These are phyloP conservation scores for Scolecobasidium constrictum DNA, from an alignment of 2,329 filamentous ascomycete genomes.

Conservation along the genomic window DNA sequence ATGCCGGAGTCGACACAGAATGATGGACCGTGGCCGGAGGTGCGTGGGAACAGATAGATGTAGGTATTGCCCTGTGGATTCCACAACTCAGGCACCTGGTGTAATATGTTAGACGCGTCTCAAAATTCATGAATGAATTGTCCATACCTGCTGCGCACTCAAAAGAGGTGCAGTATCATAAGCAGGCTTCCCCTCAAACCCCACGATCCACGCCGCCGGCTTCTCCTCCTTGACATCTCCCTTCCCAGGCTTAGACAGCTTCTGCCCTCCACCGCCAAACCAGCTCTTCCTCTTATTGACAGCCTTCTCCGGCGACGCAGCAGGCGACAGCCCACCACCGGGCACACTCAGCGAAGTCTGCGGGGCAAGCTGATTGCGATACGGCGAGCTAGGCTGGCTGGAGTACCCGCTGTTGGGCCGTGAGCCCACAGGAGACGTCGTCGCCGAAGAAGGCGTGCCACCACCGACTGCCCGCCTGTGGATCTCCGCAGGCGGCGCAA, in stretches of 20 bases:
- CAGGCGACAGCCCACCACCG: neutral
- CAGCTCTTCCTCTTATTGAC: slow-evolving; percentile 23
- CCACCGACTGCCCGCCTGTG: neutral
- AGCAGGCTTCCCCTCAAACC: slow-evolving; percentile 3
- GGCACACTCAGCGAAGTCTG: neutral
- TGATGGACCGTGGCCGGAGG: slow-evolving; percentile 44
- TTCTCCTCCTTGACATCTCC: neutral
- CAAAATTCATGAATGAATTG: neutral
- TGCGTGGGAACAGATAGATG: slow-evolving; percentile 51
- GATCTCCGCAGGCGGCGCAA: neutral
- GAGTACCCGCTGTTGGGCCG: neutral
- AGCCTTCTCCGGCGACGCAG: neutral
- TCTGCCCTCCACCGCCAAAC: slow-evolving; percentile 11
- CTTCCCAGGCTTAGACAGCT: slow-evolving; percentile 4
- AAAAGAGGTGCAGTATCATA: slow-evolving; percentile 6
- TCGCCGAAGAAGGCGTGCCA: neutral
- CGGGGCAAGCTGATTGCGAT: neutral
- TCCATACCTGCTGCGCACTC: slow-evolving; percentile 6
- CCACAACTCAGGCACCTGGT: slow-evolving; percentile 49
- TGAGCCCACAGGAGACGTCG: neutral
- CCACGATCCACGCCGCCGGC: slow-evolving; percentile 6
- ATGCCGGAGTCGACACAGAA: slow-evolving; percentile 51
- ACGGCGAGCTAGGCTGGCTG: neutral
- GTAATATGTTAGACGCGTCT: slow-evolving; percentile 3
- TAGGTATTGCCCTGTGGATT: slow-evolving; percentile 51